Evolutionary conservation across 768 basidiomycete genomes (phyloP), one percentile per base, ranked within the genome.

Genomic region (Boletus barrowsii): DNA sequence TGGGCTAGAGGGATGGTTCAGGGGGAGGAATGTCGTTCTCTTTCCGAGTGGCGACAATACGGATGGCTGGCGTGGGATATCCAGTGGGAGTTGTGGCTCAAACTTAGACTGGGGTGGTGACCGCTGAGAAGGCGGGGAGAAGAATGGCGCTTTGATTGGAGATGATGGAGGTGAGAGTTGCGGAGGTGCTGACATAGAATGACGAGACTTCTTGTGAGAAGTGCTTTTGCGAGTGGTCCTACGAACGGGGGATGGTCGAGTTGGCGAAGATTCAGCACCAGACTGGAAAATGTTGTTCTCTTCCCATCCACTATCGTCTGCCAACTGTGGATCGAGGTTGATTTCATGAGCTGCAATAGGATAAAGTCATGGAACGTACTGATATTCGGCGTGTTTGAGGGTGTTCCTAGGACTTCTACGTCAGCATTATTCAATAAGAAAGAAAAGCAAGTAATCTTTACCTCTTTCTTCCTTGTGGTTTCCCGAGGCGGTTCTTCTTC

Each of bases 251-350:
- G 84, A 80, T 35, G 86, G 83, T 17, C 84, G 85, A 10, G 67
- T 70, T 33, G 90, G 90, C 14, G 89, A 89, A n/a, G 87, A 88
- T 62, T 93, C 90, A 5, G 87, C 86, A n/a, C 89, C 90, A 10
- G 89, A 91, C 65, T 93, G 90, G 68, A 93, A 93, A 29, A 91
- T 83, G 58, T 93, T 93, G 64, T 90, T 91, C 59, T 92, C 90
- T 64, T 93, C 90, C 90, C 90, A 93, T 33, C 88, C 89, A 61
- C 89, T 91, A 49, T 90, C 88, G 37, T 88, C 86, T 24, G 66
- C 72, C 54, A 65, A 20, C 73, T 76, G 15, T 36, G 14, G 10
- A 36, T 26, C 55, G 48, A 49, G 6, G 24, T 54, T 52, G 11
- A 36, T 47, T 51, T 17, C 15, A 42, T 47, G 55, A 56, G 33